These are phyloP conservation scores for Rickenella mellea DNA, from an alignment of 768 basidiomycete genomes.

Conservation along the genomic window DNA sequence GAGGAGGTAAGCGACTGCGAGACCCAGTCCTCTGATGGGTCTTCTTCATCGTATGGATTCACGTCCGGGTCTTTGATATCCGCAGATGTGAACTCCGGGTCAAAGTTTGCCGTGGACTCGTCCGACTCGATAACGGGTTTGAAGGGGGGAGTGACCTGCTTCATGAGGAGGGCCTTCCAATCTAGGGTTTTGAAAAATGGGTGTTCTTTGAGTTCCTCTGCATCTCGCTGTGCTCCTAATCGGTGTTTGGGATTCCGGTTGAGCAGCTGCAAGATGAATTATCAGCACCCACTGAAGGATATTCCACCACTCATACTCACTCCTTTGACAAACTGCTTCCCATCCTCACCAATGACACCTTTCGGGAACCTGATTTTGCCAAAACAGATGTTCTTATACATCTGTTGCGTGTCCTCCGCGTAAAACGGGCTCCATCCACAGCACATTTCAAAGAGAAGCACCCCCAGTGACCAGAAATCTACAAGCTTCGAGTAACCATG, in stretches of 20 bases:
- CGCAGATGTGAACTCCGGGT: slow-evolving; percentile 94
- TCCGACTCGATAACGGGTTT: slow-evolving; percentile 97
- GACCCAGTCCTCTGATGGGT: slow-evolving; percentile 67
- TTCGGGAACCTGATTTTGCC: slow-evolving; percentile 98
- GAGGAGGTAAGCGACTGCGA: slow-evolving; percentile 30
- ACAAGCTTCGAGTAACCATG: slow-evolving; percentile 98
- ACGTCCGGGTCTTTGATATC: slow-evolving; percentile 67
- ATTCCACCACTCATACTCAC: slow-evolving; percentile 38
- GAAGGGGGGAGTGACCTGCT: slow-evolving; percentile 94
- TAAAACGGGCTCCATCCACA: slow-evolving; percentile 99
- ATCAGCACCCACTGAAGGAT: not conserved
- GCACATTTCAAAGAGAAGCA: slow-evolving; percentile 98
- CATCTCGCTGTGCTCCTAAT: slow-evolving; percentile 82
- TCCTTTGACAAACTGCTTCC: slow-evolving; percentile 98
- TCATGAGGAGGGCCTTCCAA: slow-evolving; percentile 78
- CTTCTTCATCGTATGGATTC: slow-evolving; percentile 36
- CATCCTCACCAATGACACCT: slow-evolving; percentile 93
- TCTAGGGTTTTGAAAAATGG: slow-evolving; percentile 89
- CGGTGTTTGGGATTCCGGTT: slow-evolving; percentile 99
- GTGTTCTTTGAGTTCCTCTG: slow-evolving; percentile 92
- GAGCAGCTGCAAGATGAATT: slow-evolving; percentile 53
- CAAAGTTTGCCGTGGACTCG: slow-evolving; percentile 96
- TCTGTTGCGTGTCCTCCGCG: slow-evolving; percentile 97
- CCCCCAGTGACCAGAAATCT: slow-evolving; percentile 96
- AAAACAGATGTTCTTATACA: slow-evolving; percentile 99